A percentile compares a stretch with the other conserved stretches of the same genome.
Evolutionary conservation across 2,329 filamentous ascomycete species (phyloP).

Genomic region (Parastagonospora nodorum): DNA sequence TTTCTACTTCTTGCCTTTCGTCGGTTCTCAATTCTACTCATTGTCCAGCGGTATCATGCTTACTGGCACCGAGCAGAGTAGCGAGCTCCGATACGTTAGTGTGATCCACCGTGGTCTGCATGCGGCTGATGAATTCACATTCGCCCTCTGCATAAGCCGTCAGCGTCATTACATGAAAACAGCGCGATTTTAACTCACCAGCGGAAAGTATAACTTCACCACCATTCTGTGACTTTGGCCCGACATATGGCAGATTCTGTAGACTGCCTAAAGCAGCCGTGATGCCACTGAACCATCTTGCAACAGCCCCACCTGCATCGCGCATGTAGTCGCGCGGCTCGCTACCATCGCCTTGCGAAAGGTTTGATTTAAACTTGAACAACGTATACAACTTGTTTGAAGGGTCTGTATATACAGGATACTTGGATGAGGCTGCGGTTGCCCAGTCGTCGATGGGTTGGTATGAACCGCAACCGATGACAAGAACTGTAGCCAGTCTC

Average conservation of each 20-base stretch:
- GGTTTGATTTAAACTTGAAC: conserved; percentile 25
- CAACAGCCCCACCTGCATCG: conserved; percentile 17
- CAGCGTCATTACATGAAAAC: not conserved
- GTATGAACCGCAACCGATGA: conserved; percentile 28
- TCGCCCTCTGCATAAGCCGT: conserved; percentile 17
- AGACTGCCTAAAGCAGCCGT: conserved; percentile 22
- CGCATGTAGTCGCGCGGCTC: conserved; percentile 29
- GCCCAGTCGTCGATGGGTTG: conserved; percentile 30
- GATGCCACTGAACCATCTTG: conserved; percentile 20
- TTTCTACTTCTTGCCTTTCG: too few relatives aligned
- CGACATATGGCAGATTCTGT: conserved; percentile 22
- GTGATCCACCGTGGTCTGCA: conserved; percentile 35
- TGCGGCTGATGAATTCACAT: conserved; percentile 31
- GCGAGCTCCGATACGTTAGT: conserved; percentile 22
- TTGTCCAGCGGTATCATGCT: not conserved
- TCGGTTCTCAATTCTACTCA: too few relatives aligned
- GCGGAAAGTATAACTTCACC: conserved; percentile 25
- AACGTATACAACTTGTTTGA: conserved; percentile 22
- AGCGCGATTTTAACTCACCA: conserved; percentile 4
- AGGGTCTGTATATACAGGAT: conserved; percentile 32
- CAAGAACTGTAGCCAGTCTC: conserved; percentile 14
- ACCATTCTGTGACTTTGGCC: conserved; percentile 30
- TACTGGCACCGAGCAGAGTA: not conserved
- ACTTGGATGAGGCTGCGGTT: conserved; percentile 15
- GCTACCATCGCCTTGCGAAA: conserved; percentile 17